Conservation (phyloP, 2,329 filamentous ascomycete genomes). For the Ophiocordyceps camponoti-saundersi region DNA sequence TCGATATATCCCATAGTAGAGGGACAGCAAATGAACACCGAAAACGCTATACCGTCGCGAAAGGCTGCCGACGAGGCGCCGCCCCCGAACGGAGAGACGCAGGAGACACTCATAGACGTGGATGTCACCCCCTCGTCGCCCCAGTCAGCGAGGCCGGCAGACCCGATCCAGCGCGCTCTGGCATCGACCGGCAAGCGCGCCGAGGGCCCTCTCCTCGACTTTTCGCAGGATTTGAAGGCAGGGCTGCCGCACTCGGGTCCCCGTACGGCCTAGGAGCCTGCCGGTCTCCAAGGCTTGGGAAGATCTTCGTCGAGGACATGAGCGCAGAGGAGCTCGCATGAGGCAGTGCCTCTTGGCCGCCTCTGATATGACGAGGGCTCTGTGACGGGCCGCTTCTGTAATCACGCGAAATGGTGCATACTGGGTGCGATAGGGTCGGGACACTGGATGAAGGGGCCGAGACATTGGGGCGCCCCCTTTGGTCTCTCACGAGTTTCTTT, state of each 20-base stretch:
- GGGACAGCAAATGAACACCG: constrained; percentile 46
- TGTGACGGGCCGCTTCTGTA: too few species aligned
- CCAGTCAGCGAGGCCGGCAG: constrained; percentile 3
- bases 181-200: constrained; percentile 27
- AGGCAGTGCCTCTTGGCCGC: neutral
- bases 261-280: neutral
- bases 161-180: constrained; percentile 27
- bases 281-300: too few species aligned
- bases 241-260: constrained; percentile 19
- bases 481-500: neutral
- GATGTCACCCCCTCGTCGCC: constrained; percentile 16
- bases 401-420: too few species aligned
- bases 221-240: constrained; percentile 35
- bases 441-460: too few species aligned
- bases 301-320: neutral
- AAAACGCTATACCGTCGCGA: constrained; percentile 37
- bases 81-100: constrained; percentile 5
- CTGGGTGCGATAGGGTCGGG: too few species aligned
- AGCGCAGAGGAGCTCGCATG: neutral
- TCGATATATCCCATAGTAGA: constrained; percentile 71
- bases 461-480: neutral
- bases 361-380: too few species aligned
- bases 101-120: constrained; percentile 38
- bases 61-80: neutral
- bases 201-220: constrained; percentile 37